Conservation (phyloP, 2,329 filamentous ascomycete species). For the Metarhizium brunneum region DNA sequence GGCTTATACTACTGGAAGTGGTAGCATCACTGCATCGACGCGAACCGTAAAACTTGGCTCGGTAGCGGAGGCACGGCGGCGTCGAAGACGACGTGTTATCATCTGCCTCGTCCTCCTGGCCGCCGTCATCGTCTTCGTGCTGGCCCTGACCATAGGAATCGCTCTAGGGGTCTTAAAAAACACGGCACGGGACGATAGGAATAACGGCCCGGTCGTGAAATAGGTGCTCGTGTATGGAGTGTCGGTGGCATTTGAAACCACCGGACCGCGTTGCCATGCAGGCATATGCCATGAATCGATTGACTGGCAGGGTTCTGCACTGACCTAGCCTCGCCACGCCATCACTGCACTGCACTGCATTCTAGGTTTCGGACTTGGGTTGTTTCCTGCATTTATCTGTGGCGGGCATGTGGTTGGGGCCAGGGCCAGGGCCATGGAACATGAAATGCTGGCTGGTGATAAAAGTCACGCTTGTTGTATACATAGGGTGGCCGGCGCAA, state of each 20-base stretch:
- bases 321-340: not conserved
- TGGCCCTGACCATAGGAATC: not conserved
- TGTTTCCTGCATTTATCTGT: not conserved
- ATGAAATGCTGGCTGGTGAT: not conserved
- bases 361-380: not conserved
- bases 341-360: not conserved
- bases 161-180: not conserved
- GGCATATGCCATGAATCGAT: not conserved
- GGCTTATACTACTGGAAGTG: not conserved
- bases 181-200: not conserved
- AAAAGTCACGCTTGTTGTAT: not conserved
- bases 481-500: not conserved
- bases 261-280: not conserved
- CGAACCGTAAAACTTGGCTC: slow-evolving; percentile 14
- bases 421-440: not conserved
- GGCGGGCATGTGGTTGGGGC: not conserved
- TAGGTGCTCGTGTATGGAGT: not conserved
- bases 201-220: not conserved
- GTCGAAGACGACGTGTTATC: slow-evolving; percentile 12
- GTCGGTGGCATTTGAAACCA: not conserved
- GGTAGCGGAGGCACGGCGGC: slow-evolving; percentile 12
- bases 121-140: not conserved
- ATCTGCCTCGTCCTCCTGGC: slow-evolving; percentile 14
- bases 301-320: not conserved
- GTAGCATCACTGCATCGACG: not conserved